Evolutionary conservation across 140 eudicot species (phyloP), one percentile per base, ranked within the genome.

Genomic region (Senecio squalidus): DNA sequence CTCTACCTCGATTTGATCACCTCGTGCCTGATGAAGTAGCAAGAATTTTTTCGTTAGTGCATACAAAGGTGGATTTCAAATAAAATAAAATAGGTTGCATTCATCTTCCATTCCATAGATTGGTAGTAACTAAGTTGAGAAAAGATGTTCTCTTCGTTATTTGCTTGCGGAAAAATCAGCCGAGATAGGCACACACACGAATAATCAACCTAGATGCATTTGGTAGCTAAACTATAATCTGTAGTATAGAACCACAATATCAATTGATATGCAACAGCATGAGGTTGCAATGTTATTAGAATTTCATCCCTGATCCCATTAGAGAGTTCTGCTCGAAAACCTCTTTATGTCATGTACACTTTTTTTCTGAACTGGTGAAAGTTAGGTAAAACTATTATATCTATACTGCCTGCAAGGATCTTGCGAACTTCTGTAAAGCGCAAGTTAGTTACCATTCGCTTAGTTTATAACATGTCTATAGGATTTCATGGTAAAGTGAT

Each of bases 351-450:
- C 9, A 46, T 57, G 30, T 38, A 29, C 13, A 56, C 50, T 33
- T 46, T 3, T 25, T n/a, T 39, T 68, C 22, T 46, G 43, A 68
- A 69, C 46, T 29, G 15, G 13, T 68, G 30, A 28, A 58, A 29
- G 50, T 68, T 45, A 15, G 64, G 56, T 10, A 30, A 60, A 4
- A 15, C 11, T 56, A 48, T 68, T 47, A 26, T 56, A 31, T 46
- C 58, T 48, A 15, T 29, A 29, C 66, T 16, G 58, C 56, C 18
- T 23, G n/a, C 36, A n/a, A 34, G 26, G 74, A 55, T 26, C 20
- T 40, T 54, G 45, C n/a, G 34, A 46, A 15, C 46, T 29, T 25
- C 55, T 55, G 48, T 25, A 62, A 65, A 53, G 60, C 51, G 55
- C 36, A 25, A 22, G 40, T 53, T 26, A 53, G 56, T 55, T 54